These are phyloP conservation scores for Raffaelea deltoideospora DNA, from an alignment of 2,329 filamentous ascomycete species.

Conservation along the genomic window DNA sequence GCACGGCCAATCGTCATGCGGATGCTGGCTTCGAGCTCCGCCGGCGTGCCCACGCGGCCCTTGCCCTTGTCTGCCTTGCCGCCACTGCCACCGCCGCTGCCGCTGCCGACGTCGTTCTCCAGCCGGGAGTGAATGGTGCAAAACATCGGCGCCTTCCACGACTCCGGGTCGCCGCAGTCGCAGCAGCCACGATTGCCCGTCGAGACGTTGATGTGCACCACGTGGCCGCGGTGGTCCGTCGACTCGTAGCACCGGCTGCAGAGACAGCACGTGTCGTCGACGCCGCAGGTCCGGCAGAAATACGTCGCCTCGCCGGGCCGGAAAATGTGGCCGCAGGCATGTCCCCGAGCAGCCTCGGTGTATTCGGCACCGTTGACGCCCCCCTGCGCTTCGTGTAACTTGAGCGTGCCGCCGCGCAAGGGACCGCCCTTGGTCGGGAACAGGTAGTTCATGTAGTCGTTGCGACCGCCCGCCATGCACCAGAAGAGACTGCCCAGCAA, in stretches of 20 bases:
- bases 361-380: conserved; percentile 92
- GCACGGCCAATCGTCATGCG: conserved; percentile 72
- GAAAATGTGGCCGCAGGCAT: conserved; percentile 95
- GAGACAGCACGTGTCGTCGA: conserved; percentile 88
- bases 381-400: conserved; percentile 74
- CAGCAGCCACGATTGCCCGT: conserved; percentile 38
- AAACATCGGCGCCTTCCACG: conserved; percentile 74
- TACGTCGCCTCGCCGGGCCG: conserved; percentile 88
- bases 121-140: conserved; percentile 82
- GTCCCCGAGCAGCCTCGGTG: conserved; percentile 77
- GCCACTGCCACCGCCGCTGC: not conserved
- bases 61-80: conserved; percentile 49
- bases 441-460: conserved; percentile 61
- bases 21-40: conserved; percentile 62
- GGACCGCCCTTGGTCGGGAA: conserved; percentile 60
- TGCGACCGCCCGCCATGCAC: conserved; percentile 63
- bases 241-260: conserved; percentile 91
- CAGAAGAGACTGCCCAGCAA: conserved; percentile 73
- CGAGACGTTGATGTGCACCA: conserved; percentile 56
- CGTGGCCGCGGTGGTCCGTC: conserved; percentile 86
- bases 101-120: conserved; percentile 11
- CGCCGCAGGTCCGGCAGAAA: conserved; percentile 82
- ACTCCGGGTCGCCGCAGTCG: conserved; percentile 91
- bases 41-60: conserved; percentile 45
- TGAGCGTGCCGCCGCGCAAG: conserved; percentile 47